These are phyloP conservation scores for Berberis thunbergii DNA, from an alignment of 164 flowering plant genomes.

Conservation along the genomic window DNA sequence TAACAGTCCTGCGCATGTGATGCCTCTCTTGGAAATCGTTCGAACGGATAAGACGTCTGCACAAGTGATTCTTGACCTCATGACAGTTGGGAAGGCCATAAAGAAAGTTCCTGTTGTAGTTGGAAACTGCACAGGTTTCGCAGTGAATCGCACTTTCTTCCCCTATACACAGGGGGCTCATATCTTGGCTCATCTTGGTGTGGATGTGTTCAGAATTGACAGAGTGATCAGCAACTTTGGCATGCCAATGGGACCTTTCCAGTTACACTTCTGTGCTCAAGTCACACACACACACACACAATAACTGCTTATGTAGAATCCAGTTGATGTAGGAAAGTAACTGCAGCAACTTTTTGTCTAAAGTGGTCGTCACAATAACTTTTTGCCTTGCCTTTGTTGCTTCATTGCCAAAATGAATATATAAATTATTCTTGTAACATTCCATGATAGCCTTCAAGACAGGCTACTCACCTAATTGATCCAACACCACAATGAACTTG, in stretches of 20 bases:
- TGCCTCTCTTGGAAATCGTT: constrained; percentile 93
- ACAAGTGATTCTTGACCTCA: constrained; percentile 89
- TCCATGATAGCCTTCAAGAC: too few species aligned
- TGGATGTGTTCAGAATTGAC: constrained; percentile 86
- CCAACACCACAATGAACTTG: too few species aligned
- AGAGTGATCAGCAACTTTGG: constrained; percentile 71
- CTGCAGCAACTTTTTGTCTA: too few species aligned
- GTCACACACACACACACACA: not conserved
- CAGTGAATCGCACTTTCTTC: constrained; percentile 90
- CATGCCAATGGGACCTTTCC: constrained; percentile 93
- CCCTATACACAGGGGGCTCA: constrained; percentile 82
- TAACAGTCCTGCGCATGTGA: constrained; percentile 93
- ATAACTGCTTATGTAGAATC: too few species aligned
- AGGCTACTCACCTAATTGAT: too few species aligned
- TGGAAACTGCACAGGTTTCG: constrained; percentile 96
- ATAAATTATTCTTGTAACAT: too few species aligned
- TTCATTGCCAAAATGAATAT: too few species aligned
- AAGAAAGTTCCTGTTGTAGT: constrained; percentile 94
- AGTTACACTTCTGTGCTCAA: constrained; percentile 39
- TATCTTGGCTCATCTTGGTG: constrained; percentile 62
- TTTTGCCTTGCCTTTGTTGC: too few species aligned
- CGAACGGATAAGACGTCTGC: constrained; percentile 83
- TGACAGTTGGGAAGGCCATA: constrained; percentile 77
- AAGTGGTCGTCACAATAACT: too few species aligned
- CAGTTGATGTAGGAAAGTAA: too few species aligned